Percentiles rank a stretch among this genome's conserved stretches.
Conservation (phyloP, 192 early-diverging fungal genomes). For the Gryganskiella cystojenkinii region DNA sequence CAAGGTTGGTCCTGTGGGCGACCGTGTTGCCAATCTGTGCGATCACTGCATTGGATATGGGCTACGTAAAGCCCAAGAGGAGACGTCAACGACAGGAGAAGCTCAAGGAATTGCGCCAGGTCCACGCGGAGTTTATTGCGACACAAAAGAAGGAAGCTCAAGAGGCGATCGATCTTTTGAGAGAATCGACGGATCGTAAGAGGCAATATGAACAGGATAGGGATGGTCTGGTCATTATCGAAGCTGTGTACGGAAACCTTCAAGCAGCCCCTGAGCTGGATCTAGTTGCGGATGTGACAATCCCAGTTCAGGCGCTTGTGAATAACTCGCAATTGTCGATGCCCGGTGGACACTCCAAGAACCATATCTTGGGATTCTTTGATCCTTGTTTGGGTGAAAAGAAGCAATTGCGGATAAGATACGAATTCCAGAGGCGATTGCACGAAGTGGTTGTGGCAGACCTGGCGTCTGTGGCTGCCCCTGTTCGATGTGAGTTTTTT, state of each 20-base stretch:
- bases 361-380: constrained; percentile 92
- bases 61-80: constrained; percentile 70
- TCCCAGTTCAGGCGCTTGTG: constrained; percentile 87
- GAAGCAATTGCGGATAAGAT: constrained; percentile 88
- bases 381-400: constrained; percentile 92
- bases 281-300: constrained; percentile 81
- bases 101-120: constrained; percentile 61
- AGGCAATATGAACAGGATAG: constrained; percentile 72
- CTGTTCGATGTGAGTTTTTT: constrained; percentile 71
- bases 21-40: constrained; percentile 63
- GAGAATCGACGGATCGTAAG: constrained; percentile 74
- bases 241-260: constrained; percentile 91
- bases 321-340: constrained; percentile 89
- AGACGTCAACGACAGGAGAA: constrained; percentile 58
- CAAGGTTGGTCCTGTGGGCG: constrained; percentile 63
- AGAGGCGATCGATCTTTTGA: constrained; percentile 80
- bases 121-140: constrained; percentile 70
- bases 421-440: constrained; percentile 81
- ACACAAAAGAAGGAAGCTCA: constrained; percentile 81
- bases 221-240: constrained; percentile 83
- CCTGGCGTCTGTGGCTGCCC: constrained; percentile 80
- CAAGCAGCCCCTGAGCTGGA: constrained; percentile 27
- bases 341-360: constrained; percentile 87
- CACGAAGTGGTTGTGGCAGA: constrained; percentile 89
- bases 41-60: constrained; percentile 65